A percentile compares a stretch with the other conserved stretches of the same genome.
Evolutionary conservation across 1,139 yeast genomes (phyloP).

Genomic region (Candida gigantensis): DNA sequence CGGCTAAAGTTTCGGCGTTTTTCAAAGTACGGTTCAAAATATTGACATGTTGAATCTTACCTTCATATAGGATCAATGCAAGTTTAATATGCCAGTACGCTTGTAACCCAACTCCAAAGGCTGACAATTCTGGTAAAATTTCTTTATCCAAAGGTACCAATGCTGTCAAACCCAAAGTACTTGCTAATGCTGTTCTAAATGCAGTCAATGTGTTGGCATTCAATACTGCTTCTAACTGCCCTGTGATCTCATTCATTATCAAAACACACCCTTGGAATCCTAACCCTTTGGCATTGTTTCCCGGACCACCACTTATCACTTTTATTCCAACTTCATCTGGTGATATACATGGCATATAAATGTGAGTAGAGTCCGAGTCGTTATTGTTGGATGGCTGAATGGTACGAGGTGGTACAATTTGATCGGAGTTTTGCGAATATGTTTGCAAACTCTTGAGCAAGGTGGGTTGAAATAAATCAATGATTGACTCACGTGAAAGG

Average conservation of each 20-base stretch:
- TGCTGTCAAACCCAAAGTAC: slow-evolving; percentile 48
- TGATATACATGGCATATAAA: slow-evolving; percentile 68
- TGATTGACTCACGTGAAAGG: slow-evolving; percentile 22
- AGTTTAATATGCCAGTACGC: slow-evolving; percentile 65
- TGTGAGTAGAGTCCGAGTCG: slow-evolving; percentile 43
- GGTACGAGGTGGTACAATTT: slow-evolving; percentile 39
- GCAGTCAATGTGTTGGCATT: slow-evolving; percentile 66
- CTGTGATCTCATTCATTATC: slow-evolving; percentile 51
- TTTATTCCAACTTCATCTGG: slow-evolving; percentile 46
- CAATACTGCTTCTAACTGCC: slow-evolving; percentile 52
- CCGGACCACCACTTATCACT: slow-evolving; percentile 52
- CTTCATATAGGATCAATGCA: slow-evolving; percentile 42
- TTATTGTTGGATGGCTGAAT: slow-evolving; percentile 29
- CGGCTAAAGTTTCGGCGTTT: slow-evolving; percentile 38
- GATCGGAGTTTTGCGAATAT: slow-evolving; percentile 23
- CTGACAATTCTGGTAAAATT: slow-evolving; percentile 34
- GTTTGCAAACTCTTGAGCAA: slow-evolving; percentile 25
- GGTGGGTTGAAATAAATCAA: slow-evolving; percentile 28
- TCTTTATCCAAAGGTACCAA: slow-evolving; percentile 23
- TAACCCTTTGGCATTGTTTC: slow-evolving; percentile 30
- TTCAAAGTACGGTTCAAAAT: slow-evolving; percentile 48
- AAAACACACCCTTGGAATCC: slow-evolving; percentile 58
- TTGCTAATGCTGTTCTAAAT: slow-evolving; percentile 66
- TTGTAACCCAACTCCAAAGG: slow-evolving; percentile 69
- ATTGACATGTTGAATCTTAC: slow-evolving; percentile 36